phyloP scores from a whole-genome alignment of 2,329 filamentous ascomycete species.

The Arthrobotrys megalospora region DNA sequence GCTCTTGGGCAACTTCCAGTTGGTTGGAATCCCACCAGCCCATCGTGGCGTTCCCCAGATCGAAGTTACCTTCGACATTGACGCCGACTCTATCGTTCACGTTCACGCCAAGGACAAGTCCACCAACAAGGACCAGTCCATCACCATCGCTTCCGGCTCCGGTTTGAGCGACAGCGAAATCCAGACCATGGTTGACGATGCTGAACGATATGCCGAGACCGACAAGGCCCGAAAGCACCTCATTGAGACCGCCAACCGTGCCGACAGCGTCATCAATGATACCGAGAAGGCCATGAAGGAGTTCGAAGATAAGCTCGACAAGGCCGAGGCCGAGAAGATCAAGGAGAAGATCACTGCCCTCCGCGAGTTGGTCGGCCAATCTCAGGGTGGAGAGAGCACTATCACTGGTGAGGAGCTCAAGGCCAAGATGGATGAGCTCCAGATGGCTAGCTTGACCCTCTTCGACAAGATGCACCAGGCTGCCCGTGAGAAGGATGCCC shows the following conservation, averaged over 20 bases:
- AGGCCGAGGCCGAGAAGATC: constrained; percentile 92
- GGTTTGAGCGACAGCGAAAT: constrained; percentile 96
- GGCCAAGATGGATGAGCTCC: constrained; percentile 98
- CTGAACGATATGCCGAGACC: constrained; percentile 93
- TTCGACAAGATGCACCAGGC: constrained; percentile 99
- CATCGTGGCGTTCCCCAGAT: constrained; percentile 97
- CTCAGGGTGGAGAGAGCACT: constrained; percentile 89
- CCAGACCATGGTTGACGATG: constrained; percentile 96
- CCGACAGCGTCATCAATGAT: constrained; percentile 95
- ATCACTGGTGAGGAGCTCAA: constrained; percentile 94
- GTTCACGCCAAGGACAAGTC: constrained; percentile 99
- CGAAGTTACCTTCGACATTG: constrained; percentile 98
- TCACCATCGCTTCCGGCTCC: constrained; percentile 97
- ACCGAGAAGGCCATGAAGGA: constrained; percentile 99
- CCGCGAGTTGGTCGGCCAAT: constrained; percentile 92
- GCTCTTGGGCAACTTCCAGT: constrained; percentile 98
- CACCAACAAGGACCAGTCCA: constrained; percentile 99
- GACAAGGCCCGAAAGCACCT: constrained; percentile 97
- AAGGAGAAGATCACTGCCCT: constrained; percentile 90
- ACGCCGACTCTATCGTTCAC: constrained; percentile 97
- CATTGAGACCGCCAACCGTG: constrained; percentile 97
- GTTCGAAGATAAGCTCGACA: constrained; percentile 95
- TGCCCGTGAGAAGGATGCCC: constrained; percentile 74
- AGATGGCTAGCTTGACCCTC: constrained; percentile 93
- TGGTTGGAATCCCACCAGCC: constrained; percentile 94